Percentiles rank a stretch among this genome's conserved stretches.
Evolutionary conservation across 441 rosid genomes (phyloP).

Genomic region (Pelargonium citronellum): DNA sequence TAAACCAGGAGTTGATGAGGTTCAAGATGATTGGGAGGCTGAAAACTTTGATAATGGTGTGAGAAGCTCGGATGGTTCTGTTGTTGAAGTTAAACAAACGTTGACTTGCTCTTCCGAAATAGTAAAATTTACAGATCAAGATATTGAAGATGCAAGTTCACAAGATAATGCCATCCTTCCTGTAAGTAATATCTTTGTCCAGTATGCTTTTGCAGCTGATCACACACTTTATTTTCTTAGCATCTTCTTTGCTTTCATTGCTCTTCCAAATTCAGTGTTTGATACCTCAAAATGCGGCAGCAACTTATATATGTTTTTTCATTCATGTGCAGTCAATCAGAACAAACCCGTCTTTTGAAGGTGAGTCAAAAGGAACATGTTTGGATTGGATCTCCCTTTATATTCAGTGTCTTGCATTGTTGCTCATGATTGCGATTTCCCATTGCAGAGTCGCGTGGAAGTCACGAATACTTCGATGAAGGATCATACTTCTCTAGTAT

Average conservation of each 20-base stretch:
- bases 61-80: constrained; percentile 32
- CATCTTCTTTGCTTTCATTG: too few relatives aligned
- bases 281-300: background rate
- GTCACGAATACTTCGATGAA: constrained; percentile 23
- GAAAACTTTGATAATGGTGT: constrained; percentile 17
- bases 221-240: background rate
- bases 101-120: constrained; percentile 31
- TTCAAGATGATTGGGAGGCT: constrained; percentile 24
- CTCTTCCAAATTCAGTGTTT: background rate
- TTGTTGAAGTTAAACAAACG: constrained; percentile 32
- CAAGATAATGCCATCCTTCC: constrained; percentile 26
- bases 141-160: constrained; percentile 20
- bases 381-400: background rate
- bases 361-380: constrained; percentile 28
- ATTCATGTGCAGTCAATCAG: constrained; percentile 26
- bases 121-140: constrained; percentile 27
- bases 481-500: constrained; percentile 28
- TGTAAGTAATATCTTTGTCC: constrained; percentile 29
- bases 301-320: too few relatives aligned
- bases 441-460: constrained; percentile 31
- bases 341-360: constrained; percentile 22
- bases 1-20: constrained; percentile 27
- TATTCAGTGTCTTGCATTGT: constrained; percentile 12
- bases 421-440: constrained; percentile 17
- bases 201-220: too few relatives aligned